These are phyloP conservation scores for Termitomyces sp. DNA, from an alignment of 768 basidiomycete species.

Conservation along the genomic window DNA sequence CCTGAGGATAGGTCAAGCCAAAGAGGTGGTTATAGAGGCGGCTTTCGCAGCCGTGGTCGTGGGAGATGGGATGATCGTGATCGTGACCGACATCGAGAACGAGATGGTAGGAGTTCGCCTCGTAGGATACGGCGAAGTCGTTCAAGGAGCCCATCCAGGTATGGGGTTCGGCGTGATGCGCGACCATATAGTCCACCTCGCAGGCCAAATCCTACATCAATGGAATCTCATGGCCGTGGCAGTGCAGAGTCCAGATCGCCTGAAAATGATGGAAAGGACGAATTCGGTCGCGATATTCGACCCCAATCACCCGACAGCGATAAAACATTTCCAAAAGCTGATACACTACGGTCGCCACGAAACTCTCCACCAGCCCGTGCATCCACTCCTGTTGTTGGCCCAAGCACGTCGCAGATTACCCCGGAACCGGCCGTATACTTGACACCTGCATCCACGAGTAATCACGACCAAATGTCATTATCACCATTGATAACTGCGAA, in stretches of 20 bases:
- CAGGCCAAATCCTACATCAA: slow-evolving; percentile 30
- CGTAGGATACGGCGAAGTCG: slow-evolving; percentile 53
- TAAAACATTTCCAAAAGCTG: slow-evolving; percentile 18
- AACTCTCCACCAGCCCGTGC: slow-evolving; percentile 14
- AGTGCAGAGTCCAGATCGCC: slow-evolving; percentile 15
- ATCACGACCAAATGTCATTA: slow-evolving; percentile 39
- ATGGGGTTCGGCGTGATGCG: slow-evolving; percentile 40
- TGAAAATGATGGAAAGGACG: slow-evolving; percentile 58
- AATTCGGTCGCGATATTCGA: slow-evolving; percentile 82
- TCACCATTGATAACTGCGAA: slow-evolving; percentile 49
- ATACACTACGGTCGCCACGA: slow-evolving; percentile 17
- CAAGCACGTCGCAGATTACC: slow-evolving; percentile 10
- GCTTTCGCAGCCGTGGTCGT: slow-evolving; percentile 49
- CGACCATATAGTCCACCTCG: slow-evolving; percentile 58
- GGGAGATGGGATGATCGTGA: slow-evolving; percentile 58
- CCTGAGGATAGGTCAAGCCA: slow-evolving; percentile 42
- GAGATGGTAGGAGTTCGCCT: slow-evolving; percentile 33
- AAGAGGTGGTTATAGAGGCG: slow-evolving; percentile 51
- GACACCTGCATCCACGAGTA: slow-evolving; percentile 35
- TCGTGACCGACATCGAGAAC: slow-evolving; percentile 46
- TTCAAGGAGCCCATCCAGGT: slow-evolving; percentile 69
- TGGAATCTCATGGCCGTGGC: slow-evolving; percentile 18
- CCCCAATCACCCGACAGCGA: slow-evolving; percentile 38
- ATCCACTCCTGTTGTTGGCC: slow-evolving; percentile 9
- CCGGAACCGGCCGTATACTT: slow-evolving; percentile 32